Evolutionary conservation across 768 basidiomycete species (phyloP).

Genomic region (Russula griseocarnosa): DNA sequence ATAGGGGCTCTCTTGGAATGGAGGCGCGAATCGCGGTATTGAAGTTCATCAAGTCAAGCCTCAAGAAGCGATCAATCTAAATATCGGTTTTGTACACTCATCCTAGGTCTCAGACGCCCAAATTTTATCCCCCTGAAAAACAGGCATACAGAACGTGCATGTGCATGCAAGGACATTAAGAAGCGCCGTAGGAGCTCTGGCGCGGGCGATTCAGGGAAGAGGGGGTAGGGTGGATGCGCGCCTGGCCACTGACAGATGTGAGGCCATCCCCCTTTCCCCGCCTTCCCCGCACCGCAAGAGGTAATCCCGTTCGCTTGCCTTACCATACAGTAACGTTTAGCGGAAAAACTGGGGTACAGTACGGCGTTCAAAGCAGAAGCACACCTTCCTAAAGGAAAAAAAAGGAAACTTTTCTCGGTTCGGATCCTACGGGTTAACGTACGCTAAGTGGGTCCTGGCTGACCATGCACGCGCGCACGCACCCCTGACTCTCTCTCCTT

Average conservation of each 20-base stretch:
- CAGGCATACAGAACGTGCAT: background rate
- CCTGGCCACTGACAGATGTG: background rate
- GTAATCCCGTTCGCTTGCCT: constrained; percentile 6
- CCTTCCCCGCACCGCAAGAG: constrained; percentile 12
- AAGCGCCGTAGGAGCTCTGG: background rate
- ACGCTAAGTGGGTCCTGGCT: background rate
- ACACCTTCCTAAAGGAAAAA: background rate
- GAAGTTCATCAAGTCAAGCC: background rate
- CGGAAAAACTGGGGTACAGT: background rate
- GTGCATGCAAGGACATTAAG: background rate
- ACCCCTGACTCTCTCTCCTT: background rate
- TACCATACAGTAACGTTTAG: background rate
- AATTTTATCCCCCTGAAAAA: background rate
- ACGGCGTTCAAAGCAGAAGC: background rate
- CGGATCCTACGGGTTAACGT: constrained; percentile 14
- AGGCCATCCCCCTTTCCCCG: background rate
- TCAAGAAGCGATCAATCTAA: background rate
- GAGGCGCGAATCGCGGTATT: background rate
- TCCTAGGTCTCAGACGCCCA: background rate
- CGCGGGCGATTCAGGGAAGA: background rate
- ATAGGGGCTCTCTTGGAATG: background rate
- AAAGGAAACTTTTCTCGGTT: background rate
- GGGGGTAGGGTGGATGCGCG: background rate
- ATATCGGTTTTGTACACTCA: background rate
- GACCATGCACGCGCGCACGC: background rate